Evolutionary conservation across 192 early-diverging fungal species (phyloP), one percentile per base, ranked within the genome.

Genomic region (Linnemannia schmuckeri): DNA sequence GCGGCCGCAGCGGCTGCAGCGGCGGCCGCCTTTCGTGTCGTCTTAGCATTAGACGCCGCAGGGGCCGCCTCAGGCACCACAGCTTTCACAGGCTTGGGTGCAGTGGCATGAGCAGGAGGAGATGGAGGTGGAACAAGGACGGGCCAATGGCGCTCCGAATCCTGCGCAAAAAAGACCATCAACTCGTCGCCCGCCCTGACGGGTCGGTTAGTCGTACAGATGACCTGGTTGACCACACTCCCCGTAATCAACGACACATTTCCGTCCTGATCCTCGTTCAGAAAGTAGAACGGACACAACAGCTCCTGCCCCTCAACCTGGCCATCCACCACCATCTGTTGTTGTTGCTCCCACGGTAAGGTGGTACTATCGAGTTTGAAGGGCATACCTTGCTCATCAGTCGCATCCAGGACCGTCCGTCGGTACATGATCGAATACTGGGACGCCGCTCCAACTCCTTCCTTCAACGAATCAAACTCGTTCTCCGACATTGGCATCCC

Each of bases 401-500:
- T 98, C 1, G 97, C 97, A 85, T 98, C 97, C 18, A 98, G 85
- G 1, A 98, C 95, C 0, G 95, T 98, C n/a, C 94, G 93, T 24
- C 96, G 92, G 81, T 98, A 98, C 93, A 96, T 96, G 82, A 97
- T 95, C 1, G 97, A 94, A 80, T 98, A 98, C 75, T 97, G 94
- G 5, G 94, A 96, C 5, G 97, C 91, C 61, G 92, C 47, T 0
- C 97, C 97, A 15, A 95, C 89, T 17, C 91, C 89, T 63, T 98
- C 97, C 79, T 98, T 98, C 30, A 94, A 83, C 0, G 93, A 94
- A 89, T 98, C 97, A 80, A 96, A 98, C 82, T 98, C 97, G 79
- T 96, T 96, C 89, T 98, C 97, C 3, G 96, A 97, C 96, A 97
- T 98, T 13, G 97, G 97, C 10, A 98, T 96, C 27, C 97, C 97